Evolutionary conservation across 192 early-diverging fungal genomes (phyloP).

Genomic region (Coemansia sp.): DNA sequence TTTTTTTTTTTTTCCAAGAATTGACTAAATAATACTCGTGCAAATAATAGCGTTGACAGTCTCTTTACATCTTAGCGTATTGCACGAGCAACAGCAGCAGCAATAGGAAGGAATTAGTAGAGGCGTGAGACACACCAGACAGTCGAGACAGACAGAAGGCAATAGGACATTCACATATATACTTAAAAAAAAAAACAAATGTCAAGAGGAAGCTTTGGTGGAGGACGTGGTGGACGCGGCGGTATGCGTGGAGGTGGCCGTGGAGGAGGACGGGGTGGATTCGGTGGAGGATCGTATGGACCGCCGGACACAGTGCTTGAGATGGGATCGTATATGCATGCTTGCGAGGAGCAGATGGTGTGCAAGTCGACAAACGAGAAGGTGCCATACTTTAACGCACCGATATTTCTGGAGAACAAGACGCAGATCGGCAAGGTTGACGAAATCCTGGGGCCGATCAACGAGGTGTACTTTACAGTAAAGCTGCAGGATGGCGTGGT

Average conservation of each 20-base stretch:
- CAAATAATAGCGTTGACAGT: too few relatives aligned
- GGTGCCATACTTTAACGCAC: slow-evolving; percentile 99
- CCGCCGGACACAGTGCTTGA: slow-evolving; percentile 77
- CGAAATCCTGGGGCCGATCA: slow-evolving; percentile 96
- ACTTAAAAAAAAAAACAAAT: slow-evolving; percentile 13
- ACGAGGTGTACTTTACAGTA: slow-evolving; percentile 97
- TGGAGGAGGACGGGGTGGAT: slow-evolving; percentile 52
- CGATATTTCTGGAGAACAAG: slow-evolving; percentile 98
- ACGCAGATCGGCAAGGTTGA: slow-evolving; percentile 98
- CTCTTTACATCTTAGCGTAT: too few relatives aligned
- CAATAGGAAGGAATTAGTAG: too few relatives aligned
- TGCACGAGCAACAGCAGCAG: too few relatives aligned
- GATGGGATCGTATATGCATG: slow-evolving; percentile 89
- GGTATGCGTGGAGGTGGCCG: slow-evolving; percentile 32
- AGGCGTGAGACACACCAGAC: too few relatives aligned
- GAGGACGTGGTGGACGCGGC: slow-evolving; percentile 31
- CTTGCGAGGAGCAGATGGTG: slow-evolving; percentile 97
- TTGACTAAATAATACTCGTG: too few relatives aligned
- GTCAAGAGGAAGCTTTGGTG: slow-evolving; percentile 44
- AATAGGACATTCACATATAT: too few relatives aligned
- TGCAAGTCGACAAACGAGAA: slow-evolving; percentile 85
- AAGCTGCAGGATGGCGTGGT: slow-evolving; percentile 92
- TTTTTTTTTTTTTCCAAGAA: too few relatives aligned
- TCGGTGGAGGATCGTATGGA: slow-evolving; percentile 53
- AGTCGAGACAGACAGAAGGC: too few relatives aligned